Evolutionary conservation across 2,329 filamentous ascomycete genomes (phyloP).

Genomic region (Stachybotrys elegans): DNA sequence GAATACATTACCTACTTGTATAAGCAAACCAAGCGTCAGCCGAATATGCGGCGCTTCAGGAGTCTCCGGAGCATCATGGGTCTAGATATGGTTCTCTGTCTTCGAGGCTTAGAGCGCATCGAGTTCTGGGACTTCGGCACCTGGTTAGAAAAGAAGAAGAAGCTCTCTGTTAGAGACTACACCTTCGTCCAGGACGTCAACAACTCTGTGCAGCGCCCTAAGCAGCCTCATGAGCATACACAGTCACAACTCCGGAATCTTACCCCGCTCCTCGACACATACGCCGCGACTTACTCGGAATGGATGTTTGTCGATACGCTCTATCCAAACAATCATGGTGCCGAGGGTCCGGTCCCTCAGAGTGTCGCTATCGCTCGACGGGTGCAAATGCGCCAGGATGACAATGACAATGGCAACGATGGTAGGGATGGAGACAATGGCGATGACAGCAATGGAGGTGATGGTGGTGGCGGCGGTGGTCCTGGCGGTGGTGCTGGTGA

Average conservation of each 20-base stretch:
- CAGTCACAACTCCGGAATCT: conserved; percentile 16
- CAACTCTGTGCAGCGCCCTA: conserved; percentile 14
- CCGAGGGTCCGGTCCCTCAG: no score
- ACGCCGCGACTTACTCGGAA: conserved; percentile 4
- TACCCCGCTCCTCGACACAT: conserved; percentile 10
- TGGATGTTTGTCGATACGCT: no score
- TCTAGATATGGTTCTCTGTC: conserved; percentile 34
- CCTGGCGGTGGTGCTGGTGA: no score
- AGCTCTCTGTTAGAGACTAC: conserved; percentile 19
- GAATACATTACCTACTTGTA: conserved; percentile 18
- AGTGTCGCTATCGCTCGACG: no score
- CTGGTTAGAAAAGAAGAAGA: conserved; percentile 8
- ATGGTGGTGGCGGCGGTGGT: background rate
- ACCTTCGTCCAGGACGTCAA: conserved; percentile 23
- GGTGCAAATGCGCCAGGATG: no score
- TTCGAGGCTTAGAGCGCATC: conserved; percentile 37
- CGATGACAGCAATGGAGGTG: background rate
- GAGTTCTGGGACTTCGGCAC: conserved; percentile 35
- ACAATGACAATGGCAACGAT: background rate
- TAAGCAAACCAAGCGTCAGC: conserved; percentile 27
- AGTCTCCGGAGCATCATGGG: conserved; percentile 37
- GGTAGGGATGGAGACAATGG: background rate
- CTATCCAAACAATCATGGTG: no score
- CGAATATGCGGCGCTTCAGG: conserved; percentile 31
- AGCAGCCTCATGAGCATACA: conserved; percentile 2